phyloP scores from a whole-genome alignment of 805 yeast genomes.

The Yamadazyma kitorensis region DNA sequence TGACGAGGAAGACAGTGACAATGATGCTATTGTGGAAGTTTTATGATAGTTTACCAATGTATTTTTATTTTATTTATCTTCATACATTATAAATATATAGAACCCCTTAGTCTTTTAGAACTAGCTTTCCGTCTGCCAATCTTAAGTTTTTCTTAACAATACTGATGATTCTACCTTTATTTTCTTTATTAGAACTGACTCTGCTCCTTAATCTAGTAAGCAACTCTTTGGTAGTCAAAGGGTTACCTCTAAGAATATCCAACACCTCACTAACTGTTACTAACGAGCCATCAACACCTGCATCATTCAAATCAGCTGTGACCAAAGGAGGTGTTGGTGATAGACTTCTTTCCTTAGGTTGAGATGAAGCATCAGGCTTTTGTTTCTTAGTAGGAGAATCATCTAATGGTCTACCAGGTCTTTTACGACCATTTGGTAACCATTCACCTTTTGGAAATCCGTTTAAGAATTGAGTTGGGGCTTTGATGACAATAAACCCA shows the following conservation, averaged over 20 bases:
- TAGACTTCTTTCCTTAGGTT: slow-evolving; percentile 11
- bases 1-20: slow-evolving; percentile 29
- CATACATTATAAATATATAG: not conserved
- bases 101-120: slow-evolving; percentile 28
- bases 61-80: not conserved
- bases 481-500: slow-evolving; percentile 57
- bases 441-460: slow-evolving; percentile 81
- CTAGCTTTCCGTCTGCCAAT: slow-evolving; percentile 46
- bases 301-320: slow-evolving; percentile 27
- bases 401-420: slow-evolving; percentile 19
- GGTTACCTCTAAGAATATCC: slow-evolving; percentile 53
- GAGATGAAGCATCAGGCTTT: slow-evolving; percentile 3
- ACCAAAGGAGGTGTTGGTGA: slow-evolving; percentile 16
- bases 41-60: slow-evolving; percentile 22
- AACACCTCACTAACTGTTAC: slow-evolving; percentile 75
- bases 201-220: slow-evolving; percentile 59
- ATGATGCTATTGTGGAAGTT: slow-evolving; percentile 52
- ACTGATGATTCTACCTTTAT: slow-evolving; percentile 56
- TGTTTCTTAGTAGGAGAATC: slow-evolving; percentile 36
- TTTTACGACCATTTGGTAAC: slow-evolving; percentile 61
- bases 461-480: slow-evolving; percentile 55
- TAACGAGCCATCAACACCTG: slow-evolving; percentile 41
- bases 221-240: slow-evolving; percentile 61
- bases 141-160: slow-evolving; percentile 57
- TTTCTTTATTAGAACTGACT: slow-evolving; percentile 60